A percentile compares a stretch with the other conserved stretches of the same genome.
phyloP scores from a whole-genome alignment of 2,329 filamentous ascomycete genomes.

The Nothopassalora personata region DNA sequence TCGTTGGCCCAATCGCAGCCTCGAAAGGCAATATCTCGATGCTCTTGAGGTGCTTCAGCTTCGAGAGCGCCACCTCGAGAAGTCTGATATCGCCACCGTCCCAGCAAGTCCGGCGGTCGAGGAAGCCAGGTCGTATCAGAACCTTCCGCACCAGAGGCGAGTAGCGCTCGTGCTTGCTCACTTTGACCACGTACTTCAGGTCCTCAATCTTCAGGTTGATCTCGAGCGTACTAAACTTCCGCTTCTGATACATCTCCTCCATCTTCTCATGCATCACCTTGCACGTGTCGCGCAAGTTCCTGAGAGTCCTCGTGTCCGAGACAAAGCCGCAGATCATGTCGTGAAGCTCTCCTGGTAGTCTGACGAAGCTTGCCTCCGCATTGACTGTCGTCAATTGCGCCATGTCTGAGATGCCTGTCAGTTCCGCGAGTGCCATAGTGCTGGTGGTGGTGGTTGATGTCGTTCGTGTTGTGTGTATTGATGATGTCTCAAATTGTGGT shows the following conservation, averaged over 20 bases:
- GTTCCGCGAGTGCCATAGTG: neutral
- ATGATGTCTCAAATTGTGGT: neutral
- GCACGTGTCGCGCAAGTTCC: neutral
- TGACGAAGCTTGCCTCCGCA: neutral
- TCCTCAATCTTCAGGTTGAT: neutral
- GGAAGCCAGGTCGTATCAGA: neutral
- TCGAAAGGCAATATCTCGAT: neutral
- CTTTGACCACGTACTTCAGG: neutral
- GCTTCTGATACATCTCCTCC: neutral
- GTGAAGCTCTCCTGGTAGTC: neutral
- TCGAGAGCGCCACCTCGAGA: neutral
- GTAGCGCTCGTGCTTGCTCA: neutral
- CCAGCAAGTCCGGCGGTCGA: neutral
- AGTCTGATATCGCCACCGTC: neutral
- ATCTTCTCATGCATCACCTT: neutral
- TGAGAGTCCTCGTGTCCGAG: neutral
- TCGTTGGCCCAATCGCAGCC: neutral
- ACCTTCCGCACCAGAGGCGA: conserved; percentile 2
- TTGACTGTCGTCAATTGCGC: neutral
- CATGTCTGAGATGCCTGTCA: neutral
- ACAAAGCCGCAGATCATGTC: conserved; percentile 2
- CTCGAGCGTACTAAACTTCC: neutral
- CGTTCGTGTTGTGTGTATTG: neutral
- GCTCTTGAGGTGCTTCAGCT: neutral
- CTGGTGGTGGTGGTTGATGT: neutral